Evolutionary conservation across 2,329 filamentous ascomycete genomes (phyloP).

Genomic region (Dothistroma pini): DNA sequence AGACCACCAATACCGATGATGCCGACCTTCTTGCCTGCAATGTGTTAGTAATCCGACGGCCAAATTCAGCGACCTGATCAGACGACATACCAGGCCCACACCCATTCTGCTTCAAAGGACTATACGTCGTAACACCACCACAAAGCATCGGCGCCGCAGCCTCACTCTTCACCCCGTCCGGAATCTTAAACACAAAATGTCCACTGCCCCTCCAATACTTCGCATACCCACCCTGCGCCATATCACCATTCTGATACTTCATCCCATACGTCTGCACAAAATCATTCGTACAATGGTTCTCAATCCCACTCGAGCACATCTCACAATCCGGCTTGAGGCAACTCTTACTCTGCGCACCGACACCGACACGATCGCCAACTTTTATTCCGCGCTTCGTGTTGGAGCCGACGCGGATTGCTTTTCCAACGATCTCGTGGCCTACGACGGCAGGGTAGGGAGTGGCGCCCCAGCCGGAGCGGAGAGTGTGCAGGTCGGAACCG

Average conservation of each 20-base stretch:
- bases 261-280: neutral
- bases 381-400: conserved; percentile 34
- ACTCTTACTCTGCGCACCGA: conserved; percentile 47
- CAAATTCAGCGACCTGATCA: no score
- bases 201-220: conserved; percentile 47
- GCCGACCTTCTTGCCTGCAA: conserved; percentile 63
- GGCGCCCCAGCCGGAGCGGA: conserved; percentile 41
- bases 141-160: conserved; percentile 69
- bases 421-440: conserved; percentile 36
- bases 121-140: conserved; percentile 70
- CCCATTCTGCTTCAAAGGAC: conserved; percentile 63
- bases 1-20: conserved; percentile 70
- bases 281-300: conserved; percentile 29
- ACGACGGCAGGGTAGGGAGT: conserved; percentile 39
- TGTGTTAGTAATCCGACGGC: no score
- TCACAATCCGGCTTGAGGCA: conserved; percentile 50
- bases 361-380: conserved; percentile 44
- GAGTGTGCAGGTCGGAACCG: conserved; percentile 33
- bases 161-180: conserved; percentile 46
- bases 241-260: conserved; percentile 26
- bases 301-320: conserved; percentile 46
- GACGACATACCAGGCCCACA: conserved; percentile 50
- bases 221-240: conserved; percentile 63
- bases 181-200: conserved; percentile 60
- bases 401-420: conserved; percentile 33